Evolutionary conservation across 805 yeast genomes (phyloP), one percentile per base, ranked within the genome.

Genomic region (Kodamaea fukazawae): DNA sequence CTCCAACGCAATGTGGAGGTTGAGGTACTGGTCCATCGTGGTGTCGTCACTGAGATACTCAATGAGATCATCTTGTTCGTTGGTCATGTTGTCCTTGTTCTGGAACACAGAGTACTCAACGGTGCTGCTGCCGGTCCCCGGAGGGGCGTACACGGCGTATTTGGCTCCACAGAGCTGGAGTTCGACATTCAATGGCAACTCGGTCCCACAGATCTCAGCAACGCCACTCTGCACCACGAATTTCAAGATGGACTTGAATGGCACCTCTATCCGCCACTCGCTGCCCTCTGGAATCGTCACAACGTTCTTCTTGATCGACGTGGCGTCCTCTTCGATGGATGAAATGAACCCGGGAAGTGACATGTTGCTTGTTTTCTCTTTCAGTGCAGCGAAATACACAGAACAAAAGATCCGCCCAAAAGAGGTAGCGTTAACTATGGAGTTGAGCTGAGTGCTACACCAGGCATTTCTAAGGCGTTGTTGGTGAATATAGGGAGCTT

Each of bases 141-240:
- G 73, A 11, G 42, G 42, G 5, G 73, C 63, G 42, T 61, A 68
- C 4, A 69, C 42, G 20, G 69, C 57, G 41, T 55, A 60, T 44
- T 68, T 69, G 15, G 56, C 64, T 4, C 75, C 75, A 9, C 66
- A 50, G 17, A 69, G 47, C 32, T 54, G 58, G 25, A 65, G 30
- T 15, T 79, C 85, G 1, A 73, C 69, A 42, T 84, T 86, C 31
- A 73, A 67, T 2, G 96, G 86, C 16, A 93, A 73, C 58, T 93
- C 99, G 2, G 96, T 87, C 16, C 99, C 99, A 61, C 84, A 87
- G 7, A 89, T 76, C 63, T 93, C 99, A 2, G 87, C 96, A 2
- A 81, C 72, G 3, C 99, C 99, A 2, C 68, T 64, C 2, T 61
- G 42, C 8, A 81, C 69, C 49, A 68, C 76, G 32, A 85, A 53